These are phyloP conservation scores for Colletotrichum tanaceti DNA, from an alignment of 2,329 filamentous ascomycete genomes.

Conservation along the genomic window DNA sequence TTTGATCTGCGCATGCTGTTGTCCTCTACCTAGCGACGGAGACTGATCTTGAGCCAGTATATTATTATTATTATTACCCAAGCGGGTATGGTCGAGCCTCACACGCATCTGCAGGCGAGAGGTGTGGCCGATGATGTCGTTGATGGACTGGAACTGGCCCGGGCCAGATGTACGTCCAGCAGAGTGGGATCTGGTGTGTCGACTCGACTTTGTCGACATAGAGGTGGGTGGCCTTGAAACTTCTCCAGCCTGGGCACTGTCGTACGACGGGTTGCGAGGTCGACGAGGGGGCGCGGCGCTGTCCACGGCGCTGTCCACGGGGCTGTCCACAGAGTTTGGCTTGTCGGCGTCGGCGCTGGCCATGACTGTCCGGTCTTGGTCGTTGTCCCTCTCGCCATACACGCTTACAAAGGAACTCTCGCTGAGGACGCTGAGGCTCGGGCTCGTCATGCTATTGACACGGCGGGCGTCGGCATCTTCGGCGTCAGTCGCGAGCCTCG, in stretches of 20 bases:
- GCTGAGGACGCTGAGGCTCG: slow-evolving; percentile 72
- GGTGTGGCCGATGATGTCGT: slow-evolving; percentile 56
- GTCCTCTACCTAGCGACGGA: slow-evolving; percentile 39
- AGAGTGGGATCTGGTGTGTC: slow-evolving; percentile 47
- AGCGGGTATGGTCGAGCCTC: slow-evolving; percentile 51
- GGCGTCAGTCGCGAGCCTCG: slow-evolving; percentile 58
- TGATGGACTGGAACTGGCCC: slow-evolving; percentile 58
- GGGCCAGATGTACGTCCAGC: slow-evolving; percentile 47
- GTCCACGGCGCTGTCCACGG: no score
- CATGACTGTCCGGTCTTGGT: slow-evolving; percentile 43
- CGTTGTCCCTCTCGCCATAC: slow-evolving; percentile 64
- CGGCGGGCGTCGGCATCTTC: slow-evolving; percentile 50
- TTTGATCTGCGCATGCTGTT: slow-evolving; percentile 49
- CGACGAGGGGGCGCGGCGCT: slow-evolving; percentile 41
- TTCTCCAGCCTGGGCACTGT: slow-evolving; percentile 5
- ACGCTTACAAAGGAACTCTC: slow-evolving; percentile 76
- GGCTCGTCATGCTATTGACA: slow-evolving; percentile 61
- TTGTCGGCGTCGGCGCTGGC: slow-evolving; percentile 48
- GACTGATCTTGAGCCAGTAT: slow-evolving; percentile 47
- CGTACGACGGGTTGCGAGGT: slow-evolving; percentile 15
- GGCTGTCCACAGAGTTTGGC: slow-evolving; percentile 45
- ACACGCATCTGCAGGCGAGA: slow-evolving; percentile 66
- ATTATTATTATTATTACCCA: no score
- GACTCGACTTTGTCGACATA: background rate
- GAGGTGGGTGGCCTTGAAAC: slow-evolving; percentile 1